phyloP scores from a whole-genome alignment of 805 yeast species.

The Cyberlindnera euphorbiiphila region DNA sequence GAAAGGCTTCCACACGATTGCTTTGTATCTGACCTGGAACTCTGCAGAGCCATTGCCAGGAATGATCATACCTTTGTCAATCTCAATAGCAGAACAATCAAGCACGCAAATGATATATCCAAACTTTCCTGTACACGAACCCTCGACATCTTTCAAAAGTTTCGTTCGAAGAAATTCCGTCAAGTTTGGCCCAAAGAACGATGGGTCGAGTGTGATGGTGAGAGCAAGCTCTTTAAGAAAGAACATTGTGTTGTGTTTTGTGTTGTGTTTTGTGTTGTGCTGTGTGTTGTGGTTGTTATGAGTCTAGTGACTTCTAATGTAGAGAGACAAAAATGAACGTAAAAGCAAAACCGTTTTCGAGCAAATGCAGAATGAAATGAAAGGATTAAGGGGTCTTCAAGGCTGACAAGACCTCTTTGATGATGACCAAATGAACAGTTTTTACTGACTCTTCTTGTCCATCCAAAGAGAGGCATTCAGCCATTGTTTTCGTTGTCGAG shows the following conservation, averaged over 20 bases:
- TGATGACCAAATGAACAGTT: too few relatives aligned
- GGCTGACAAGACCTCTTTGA: too few relatives aligned
- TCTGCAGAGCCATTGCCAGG: conserved; percentile 95
- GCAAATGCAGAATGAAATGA: too few relatives aligned
- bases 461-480: too few relatives aligned
- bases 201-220: conserved; percentile 91
- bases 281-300: not conserved
- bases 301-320: conserved; percentile 3
- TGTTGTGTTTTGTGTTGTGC: conserved; percentile 1
- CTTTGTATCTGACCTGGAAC: conserved; percentile 92
- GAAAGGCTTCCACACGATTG: conserved; percentile 97
- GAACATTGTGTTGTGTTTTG: conserved; percentile 32
- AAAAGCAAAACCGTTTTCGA: too few relatives aligned
- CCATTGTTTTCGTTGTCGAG: too few relatives aligned
- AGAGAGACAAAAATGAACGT: too few relatives aligned
- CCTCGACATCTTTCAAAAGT: conserved; percentile 92
- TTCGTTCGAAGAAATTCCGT: conserved; percentile 87
- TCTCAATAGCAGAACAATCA: conserved; percentile 91
- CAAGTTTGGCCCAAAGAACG: conserved; percentile 97
- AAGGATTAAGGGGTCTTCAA: too few relatives aligned
- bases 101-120: conserved; percentile 96
- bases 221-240: conserved; percentile 81
- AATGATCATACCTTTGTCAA: conserved; percentile 87
- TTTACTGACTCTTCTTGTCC: too few relatives aligned
- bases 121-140: conserved; percentile 97